Percentiles rank a stretch among this genome's conserved stretches.
These are phyloP conservation scores for Effrenium voratum DNA, from an alignment of 73 alveolate species.

Conservation along the genomic window DNA sequence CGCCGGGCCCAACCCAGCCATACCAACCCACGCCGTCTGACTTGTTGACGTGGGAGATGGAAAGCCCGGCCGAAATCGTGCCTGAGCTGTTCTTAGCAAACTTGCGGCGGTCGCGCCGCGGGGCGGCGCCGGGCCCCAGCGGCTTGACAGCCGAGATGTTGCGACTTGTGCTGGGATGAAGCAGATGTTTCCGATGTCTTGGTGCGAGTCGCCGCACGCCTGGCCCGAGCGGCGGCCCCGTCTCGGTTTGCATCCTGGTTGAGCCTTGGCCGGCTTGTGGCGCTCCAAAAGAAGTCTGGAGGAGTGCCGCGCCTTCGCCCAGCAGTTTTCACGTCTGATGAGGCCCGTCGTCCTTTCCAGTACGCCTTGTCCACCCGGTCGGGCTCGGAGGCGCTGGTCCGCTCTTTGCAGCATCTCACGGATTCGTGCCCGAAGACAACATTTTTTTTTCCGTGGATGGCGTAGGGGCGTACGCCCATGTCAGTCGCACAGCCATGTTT, in stretches of 20 bases:
- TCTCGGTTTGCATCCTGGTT: not conserved
- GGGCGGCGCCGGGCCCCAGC: not conserved
- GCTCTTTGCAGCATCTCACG: too few species aligned
- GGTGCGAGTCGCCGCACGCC: too few species aligned
- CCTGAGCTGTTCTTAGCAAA: too few species aligned
- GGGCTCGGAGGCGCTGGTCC: too few species aligned
- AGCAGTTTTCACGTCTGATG: not conserved
- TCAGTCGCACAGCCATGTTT: not conserved
- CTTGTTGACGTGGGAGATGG: too few species aligned
- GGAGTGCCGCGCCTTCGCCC: conserved; percentile 25
- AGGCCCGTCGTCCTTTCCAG: not conserved
- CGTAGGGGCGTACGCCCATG: not conserved
- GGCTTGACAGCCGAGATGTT: not conserved
- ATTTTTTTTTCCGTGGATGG: not conserved
- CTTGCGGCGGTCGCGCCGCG: too few species aligned
- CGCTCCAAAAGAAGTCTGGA: not conserved
- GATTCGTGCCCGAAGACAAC: too few species aligned
- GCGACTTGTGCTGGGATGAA: not conserved
- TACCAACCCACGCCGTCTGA: too few species aligned
- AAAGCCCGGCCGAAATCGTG: too few species aligned
- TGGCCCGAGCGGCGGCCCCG: too few species aligned
- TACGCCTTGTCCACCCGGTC: not conserved
- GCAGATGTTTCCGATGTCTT: too few species aligned
- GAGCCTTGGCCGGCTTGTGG: not conserved
- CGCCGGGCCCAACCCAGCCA: too few species aligned